These are phyloP conservation scores for Dryas drummondii DNA, from an alignment of 306 rosid genomes.

Conservation along the genomic window DNA sequence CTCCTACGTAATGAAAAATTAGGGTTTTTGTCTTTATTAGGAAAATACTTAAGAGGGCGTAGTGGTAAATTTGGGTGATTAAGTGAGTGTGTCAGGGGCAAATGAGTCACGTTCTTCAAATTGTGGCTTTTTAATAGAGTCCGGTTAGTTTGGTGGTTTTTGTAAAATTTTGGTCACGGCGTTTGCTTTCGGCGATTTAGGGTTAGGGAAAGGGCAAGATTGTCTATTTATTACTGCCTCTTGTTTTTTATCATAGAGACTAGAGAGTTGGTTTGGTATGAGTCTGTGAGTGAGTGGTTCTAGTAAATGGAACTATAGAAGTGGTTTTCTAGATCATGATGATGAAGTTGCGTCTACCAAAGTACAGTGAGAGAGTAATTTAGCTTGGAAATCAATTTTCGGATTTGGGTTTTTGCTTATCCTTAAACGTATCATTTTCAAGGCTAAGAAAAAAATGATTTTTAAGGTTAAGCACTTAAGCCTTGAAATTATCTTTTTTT, in stretches of 20 bases:
- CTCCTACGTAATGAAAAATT: neutral
- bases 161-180: neutral
- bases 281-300: constrained; percentile 7
- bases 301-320: constrained; percentile 20
- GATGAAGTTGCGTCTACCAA: constrained; percentile 46
- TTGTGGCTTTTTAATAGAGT: neutral
- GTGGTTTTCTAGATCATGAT: constrained; percentile 27
- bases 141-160: constrained; percentile 9
- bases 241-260: too few relatives aligned
- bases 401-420: neutral
- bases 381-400: neutral
- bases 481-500: too few relatives aligned
- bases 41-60: neutral
- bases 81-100: constrained; percentile 11
- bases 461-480: too few relatives aligned
- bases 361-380: constrained; percentile 16
- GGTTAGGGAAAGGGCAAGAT: constrained; percentile 29
- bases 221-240: too few relatives aligned
- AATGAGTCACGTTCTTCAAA: neutral
- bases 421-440: neutral
- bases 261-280: constrained; percentile 27
- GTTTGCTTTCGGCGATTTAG: constrained; percentile 25
- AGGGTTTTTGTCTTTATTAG: constrained; percentile 16
- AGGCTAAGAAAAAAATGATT: too few relatives aligned
- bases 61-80: constrained; percentile 28